Conservation (phyloP, 2,329 filamentous ascomycete genomes). For the Emmonsia crescens region DNA sequence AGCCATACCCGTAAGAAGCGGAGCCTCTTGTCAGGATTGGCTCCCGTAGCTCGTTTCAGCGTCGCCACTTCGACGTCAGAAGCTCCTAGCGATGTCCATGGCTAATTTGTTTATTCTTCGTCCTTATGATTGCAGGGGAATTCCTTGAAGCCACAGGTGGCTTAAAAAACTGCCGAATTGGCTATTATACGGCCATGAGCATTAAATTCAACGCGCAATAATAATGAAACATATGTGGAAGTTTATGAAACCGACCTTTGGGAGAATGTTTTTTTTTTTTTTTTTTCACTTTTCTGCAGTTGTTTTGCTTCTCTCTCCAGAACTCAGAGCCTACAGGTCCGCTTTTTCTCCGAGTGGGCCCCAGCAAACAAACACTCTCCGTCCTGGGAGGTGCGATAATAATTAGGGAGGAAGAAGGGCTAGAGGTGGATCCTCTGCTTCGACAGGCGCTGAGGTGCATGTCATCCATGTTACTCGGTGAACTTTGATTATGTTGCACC, state of each 20-base stretch:
- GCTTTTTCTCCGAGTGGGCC: conserved; percentile 4
- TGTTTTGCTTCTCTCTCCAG: background rate
- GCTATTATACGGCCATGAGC: background rate
- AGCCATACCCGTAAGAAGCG: background rate
- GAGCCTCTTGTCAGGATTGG: background rate
- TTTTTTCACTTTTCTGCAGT: background rate
- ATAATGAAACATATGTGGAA: background rate
- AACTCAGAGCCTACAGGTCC: conserved; percentile 1
- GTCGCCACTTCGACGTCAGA: background rate
- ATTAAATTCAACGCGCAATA: too few relatives aligned
- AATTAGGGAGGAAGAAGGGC: conserved; percentile 27
- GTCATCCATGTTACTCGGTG: background rate
- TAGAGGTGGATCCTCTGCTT: conserved; percentile 19
- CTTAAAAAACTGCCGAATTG: background rate
- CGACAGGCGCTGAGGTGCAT: background rate
- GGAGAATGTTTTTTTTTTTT: background rate
- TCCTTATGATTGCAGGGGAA: background rate
- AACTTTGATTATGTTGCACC: background rate
- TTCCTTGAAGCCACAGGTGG: too few relatives aligned
- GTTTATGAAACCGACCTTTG: background rate
- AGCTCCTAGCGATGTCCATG: background rate
- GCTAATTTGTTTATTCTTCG: background rate
- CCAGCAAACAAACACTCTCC: background rate
- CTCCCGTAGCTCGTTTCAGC: conserved; percentile 1
- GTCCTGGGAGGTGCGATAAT: conserved; percentile 25